phyloP scores from a whole-genome alignment of 2,329 filamentous ascomycete species.

The Fusarium albosuccineum region DNA sequence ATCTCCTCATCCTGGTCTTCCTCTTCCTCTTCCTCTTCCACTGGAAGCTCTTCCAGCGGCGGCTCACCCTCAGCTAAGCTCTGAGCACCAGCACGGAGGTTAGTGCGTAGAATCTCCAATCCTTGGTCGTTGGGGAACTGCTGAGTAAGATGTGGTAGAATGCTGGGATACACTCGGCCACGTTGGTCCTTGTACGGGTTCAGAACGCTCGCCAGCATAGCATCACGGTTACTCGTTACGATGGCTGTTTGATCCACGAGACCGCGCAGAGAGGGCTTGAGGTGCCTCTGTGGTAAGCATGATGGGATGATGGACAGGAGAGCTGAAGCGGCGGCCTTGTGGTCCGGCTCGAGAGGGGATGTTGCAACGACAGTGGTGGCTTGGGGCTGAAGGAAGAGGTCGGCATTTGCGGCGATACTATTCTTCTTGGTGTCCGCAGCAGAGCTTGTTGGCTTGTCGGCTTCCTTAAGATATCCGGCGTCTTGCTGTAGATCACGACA shows the following conservation, averaged over 20 bases:
- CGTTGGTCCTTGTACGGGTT: constrained; percentile 78
- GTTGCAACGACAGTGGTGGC: constrained; percentile 49
- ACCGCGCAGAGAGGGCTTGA: constrained; percentile 79
- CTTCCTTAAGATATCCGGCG: constrained; percentile 60
- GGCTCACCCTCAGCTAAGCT: constrained; percentile 38
- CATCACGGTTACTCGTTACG: constrained; percentile 74
- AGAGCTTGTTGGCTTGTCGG: constrained; percentile 50
- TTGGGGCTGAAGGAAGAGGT: constrained; percentile 72
- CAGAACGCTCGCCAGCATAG: constrained; percentile 85
- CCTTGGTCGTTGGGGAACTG: constrained; percentile 72
- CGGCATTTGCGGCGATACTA: constrained; percentile 71
- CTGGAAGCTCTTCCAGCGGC: constrained; percentile 41
- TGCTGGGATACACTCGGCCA: constrained; percentile 76
- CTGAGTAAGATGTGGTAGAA: constrained; percentile 82
- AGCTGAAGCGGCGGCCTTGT: constrained; percentile 67
- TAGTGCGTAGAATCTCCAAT: constrained; percentile 78
- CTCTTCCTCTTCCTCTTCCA: constrained; percentile 51
- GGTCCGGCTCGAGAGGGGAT: constrained; percentile 56
- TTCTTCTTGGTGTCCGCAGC: constrained; percentile 54
- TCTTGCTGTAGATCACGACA: constrained; percentile 79
- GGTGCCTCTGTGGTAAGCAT: constrained; percentile 72
- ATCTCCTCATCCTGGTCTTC: constrained; percentile 55
- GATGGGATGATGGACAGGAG: constrained; percentile 75
- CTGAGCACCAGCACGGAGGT: constrained; percentile 60
- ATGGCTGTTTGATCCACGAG: constrained; percentile 87